Evolutionary conservation across 2,329 filamentous ascomycete species (phyloP).

Genomic region (Trichoderma guizhouense): DNA sequence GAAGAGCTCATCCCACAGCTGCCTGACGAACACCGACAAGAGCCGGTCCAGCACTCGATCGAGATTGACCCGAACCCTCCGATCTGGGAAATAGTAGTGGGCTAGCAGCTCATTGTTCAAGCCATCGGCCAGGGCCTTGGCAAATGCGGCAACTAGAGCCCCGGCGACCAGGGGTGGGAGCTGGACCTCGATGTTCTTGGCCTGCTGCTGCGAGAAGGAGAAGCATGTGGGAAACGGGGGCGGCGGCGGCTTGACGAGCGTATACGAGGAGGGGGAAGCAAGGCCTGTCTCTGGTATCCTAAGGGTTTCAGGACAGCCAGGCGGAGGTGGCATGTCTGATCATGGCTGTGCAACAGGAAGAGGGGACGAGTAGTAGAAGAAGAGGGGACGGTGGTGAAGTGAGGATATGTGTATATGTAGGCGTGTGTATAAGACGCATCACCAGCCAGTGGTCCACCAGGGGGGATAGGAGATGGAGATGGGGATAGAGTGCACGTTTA

Average conservation of each 20-base stretch:
- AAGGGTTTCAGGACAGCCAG: constrained; percentile 27
- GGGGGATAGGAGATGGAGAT: neutral
- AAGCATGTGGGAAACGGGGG: constrained; percentile 31
- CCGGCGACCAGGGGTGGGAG: constrained; percentile 37
- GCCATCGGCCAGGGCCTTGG: constrained; percentile 33
- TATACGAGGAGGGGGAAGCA: constrained; percentile 10
- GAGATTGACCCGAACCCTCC: constrained; percentile 33
- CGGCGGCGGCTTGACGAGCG: constrained; percentile 32
- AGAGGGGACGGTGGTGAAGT: neutral
- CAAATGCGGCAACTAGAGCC: constrained; percentile 35
- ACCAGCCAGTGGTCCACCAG: neutral
- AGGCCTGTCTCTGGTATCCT: constrained; percentile 24
- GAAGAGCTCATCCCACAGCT: constrained; percentile 38
- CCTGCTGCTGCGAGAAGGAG: constrained; percentile 24
- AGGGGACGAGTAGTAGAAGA: neutral
- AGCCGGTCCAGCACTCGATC: constrained; percentile 37
- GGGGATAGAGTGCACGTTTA: neutral
- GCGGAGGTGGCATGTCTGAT: constrained; percentile 30
- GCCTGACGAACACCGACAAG: constrained; percentile 31
- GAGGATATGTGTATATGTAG: neutral
- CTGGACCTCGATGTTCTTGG: constrained; percentile 32
- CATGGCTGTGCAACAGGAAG: constrained; percentile 23
- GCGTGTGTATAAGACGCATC: neutral
- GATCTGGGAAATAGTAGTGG: constrained; percentile 36
- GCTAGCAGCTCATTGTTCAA: constrained; percentile 37